Evolutionary conservation across 768 basidiomycete genomes (phyloP).

Genomic region (Pisolithus sp.): DNA sequence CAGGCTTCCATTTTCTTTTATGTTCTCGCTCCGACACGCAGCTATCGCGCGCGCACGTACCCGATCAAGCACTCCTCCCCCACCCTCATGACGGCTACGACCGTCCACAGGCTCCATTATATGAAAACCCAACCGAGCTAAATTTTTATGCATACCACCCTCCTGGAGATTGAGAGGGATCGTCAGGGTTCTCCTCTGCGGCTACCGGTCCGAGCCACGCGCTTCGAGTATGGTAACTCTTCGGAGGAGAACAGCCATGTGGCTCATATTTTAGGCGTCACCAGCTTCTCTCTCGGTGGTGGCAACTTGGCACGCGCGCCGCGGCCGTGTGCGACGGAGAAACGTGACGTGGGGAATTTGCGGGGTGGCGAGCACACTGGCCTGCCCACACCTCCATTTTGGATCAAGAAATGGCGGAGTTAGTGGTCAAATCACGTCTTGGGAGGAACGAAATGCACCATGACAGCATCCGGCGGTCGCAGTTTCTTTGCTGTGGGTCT

Average conservation of each 20-base stretch:
- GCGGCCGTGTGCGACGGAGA: too few relatives aligned
- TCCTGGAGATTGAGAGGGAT: constrained; percentile 20
- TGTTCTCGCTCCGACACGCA: constrained; percentile 18
- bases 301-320: too few relatives aligned
- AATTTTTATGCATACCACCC: too few relatives aligned
- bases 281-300: too few relatives aligned
- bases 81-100: too few relatives aligned
- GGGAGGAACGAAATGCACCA: too few relatives aligned
- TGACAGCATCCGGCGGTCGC: too few relatives aligned
- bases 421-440: too few relatives aligned
- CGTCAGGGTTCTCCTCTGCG: constrained; percentile 18
- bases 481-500: too few relatives aligned
- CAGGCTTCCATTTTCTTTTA: constrained; percentile 23
- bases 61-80: constrained; percentile 4
- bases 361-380: constrained; percentile 2
- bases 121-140: background rate
- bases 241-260: constrained; percentile 18
- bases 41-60: constrained; percentile 10
- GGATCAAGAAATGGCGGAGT: too few relatives aligned
- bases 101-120: too few relatives aligned
- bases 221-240: background rate
- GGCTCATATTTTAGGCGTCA: constrained; percentile 20
- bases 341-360: constrained; percentile 17
- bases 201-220: constrained; percentile 15
- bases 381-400: too few relatives aligned